Conservation (phyloP, 192 early-diverging fungal species). For the Coemansia sp. region DNA sequence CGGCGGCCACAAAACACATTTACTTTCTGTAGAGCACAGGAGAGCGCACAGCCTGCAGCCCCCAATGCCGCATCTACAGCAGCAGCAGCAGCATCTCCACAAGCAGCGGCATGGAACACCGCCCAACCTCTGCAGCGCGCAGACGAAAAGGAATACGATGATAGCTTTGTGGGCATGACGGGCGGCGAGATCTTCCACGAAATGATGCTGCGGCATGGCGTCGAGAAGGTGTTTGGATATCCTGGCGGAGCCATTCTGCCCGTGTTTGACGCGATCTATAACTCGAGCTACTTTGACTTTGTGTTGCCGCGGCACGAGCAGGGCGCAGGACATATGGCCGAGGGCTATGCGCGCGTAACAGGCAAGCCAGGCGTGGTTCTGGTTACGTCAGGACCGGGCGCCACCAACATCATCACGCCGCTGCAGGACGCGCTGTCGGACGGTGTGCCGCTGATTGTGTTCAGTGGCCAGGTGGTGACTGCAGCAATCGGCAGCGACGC, state of each 20-base stretch:
- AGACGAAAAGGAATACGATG: constrained; percentile 60
- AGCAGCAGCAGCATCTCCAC: not conserved
- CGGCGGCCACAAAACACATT: not conserved
- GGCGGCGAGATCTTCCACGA: constrained; percentile 99
- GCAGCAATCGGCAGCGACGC: constrained; percentile 90
- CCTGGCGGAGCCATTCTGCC: constrained; percentile 98
- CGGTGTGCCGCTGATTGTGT: constrained; percentile 94
- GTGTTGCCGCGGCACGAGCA: constrained; percentile 96
- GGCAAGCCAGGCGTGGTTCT: constrained; percentile 61
- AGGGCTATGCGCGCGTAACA: constrained; percentile 93
- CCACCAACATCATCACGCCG: constrained; percentile 95
- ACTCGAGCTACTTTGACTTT: constrained; percentile 94
- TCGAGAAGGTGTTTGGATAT: constrained; percentile 96
- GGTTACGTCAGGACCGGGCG: constrained; percentile 94
- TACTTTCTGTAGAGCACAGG: constrained; percentile 22
- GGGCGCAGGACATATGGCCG: constrained; percentile 98
- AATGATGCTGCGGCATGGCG: constrained; percentile 94
- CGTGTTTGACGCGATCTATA: constrained; percentile 97
- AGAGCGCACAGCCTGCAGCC: constrained; percentile 31
- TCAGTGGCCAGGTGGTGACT: constrained; percentile 91
- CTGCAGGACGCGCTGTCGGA: constrained; percentile 96
- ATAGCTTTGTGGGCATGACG: constrained; percentile 90
- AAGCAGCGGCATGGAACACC: constrained; percentile 4
- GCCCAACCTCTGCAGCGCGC: constrained; percentile 19
- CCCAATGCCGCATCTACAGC: constrained; percentile 16